Percentiles rank a stretch among this genome's conserved stretches.
Evolutionary conservation across 352 stramenopile genomes (phyloP).

Genomic region (Phytophthora melonis): DNA sequence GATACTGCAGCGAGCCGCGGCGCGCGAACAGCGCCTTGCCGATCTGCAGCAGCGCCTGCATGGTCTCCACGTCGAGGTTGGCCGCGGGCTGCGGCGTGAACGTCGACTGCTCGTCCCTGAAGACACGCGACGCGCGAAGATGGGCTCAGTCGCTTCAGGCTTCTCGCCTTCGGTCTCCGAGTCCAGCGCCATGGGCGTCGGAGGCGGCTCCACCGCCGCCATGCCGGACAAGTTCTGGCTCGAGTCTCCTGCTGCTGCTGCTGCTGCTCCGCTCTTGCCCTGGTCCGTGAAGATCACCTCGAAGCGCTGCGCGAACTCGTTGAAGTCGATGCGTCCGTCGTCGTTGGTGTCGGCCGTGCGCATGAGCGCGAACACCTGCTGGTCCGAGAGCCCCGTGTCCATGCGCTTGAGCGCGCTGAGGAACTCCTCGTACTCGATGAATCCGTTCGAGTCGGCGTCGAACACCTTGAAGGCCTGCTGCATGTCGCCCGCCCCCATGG

Average conservation of each 20-base stretch:
- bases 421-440: constrained; percentile 96
- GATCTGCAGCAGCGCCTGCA: constrained; percentile 80
- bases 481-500: constrained; percentile 91
- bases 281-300: constrained; percentile 92
- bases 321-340: constrained; percentile 92
- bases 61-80: constrained; percentile 86
- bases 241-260: constrained; percentile 1
- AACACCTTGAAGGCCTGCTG: constrained; percentile 93
- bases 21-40: constrained; percentile 80
- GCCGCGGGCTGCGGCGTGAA: constrained; percentile 61
- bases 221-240: constrained; percentile 21
- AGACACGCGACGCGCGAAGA: constrained; percentile 66
- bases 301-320: constrained; percentile 92
- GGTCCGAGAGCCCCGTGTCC: constrained; percentile 92
- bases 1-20: constrained; percentile 80
- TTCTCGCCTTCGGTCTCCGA: constrained; percentile 25
- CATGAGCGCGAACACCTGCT: constrained; percentile 95
- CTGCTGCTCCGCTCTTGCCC: constrained; percentile 37
- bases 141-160: constrained; percentile 22
- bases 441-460: constrained; percentile 90
- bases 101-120: constrained; percentile 64
- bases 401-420: constrained; percentile 91
- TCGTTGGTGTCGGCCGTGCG: constrained; percentile 93
- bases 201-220: constrained; percentile 18
- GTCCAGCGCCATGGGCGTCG: constrained; percentile 31